These are phyloP conservation scores for Vigna mungo DNA, from an alignment of 306 rosid species.

Conservation along the genomic window DNA sequence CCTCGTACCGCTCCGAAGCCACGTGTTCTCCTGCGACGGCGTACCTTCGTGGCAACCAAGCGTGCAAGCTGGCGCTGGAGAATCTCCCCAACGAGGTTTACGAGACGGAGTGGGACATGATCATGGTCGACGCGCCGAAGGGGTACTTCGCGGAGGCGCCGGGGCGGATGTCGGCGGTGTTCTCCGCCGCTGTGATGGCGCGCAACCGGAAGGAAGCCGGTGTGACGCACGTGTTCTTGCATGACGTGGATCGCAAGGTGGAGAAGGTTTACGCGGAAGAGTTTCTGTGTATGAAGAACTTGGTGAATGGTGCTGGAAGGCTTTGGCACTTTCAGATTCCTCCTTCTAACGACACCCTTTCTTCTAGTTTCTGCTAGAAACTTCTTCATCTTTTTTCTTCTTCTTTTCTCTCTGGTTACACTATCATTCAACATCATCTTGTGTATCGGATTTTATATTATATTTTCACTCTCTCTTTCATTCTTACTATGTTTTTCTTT, in stretches of 20 bases:
- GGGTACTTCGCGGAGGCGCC: slow-evolving; percentile 90
- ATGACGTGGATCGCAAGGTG: slow-evolving; percentile 87
- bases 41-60: slow-evolving; percentile 58
- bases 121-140: slow-evolving; percentile 89
- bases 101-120: slow-evolving; percentile 85
- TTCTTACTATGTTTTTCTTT: too few species aligned
- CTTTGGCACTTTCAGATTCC: slow-evolving; percentile 86
- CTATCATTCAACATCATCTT: neutral
- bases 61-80: slow-evolving; percentile 70
- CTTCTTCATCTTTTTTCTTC: neutral
- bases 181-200: slow-evolving; percentile 91
- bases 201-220: slow-evolving; percentile 72
- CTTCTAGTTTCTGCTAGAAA: slow-evolving; percentile 55
- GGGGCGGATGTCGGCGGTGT: slow-evolving; percentile 90
- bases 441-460: too few species aligned
- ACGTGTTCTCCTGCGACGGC: slow-evolving; percentile 57
- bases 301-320: slow-evolving; percentile 68
- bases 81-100: slow-evolving; percentile 78
- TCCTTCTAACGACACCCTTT: slow-evolving; percentile 40
- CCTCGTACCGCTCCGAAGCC: slow-evolving; percentile 52
- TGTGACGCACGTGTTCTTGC: slow-evolving; percentile 83
- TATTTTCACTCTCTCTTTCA: neutral
- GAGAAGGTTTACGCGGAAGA: slow-evolving; percentile 80
- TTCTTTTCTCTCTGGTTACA: neutral
- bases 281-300: slow-evolving; percentile 73